Conservation (phyloP, 768 basidiomycete genomes). For the Lyophyllum shimeji region DNA sequence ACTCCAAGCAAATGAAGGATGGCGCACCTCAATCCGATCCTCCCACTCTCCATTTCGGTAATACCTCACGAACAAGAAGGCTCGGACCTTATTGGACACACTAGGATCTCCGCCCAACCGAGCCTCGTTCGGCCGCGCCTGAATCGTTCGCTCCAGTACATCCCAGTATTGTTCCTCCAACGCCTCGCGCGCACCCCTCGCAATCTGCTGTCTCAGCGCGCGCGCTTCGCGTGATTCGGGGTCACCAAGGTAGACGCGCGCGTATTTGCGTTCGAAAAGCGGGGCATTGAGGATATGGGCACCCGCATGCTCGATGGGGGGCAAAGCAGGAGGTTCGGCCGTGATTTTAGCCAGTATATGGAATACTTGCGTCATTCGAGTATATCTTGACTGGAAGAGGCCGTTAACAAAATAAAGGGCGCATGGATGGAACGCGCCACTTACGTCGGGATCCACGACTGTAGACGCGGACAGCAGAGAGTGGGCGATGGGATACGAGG, state of each 20-base stretch:
- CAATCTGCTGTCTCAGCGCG: constrained; percentile 69
- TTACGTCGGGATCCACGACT: constrained; percentile 57
- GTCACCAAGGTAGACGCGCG: constrained; percentile 72
- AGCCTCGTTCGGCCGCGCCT: constrained; percentile 81
- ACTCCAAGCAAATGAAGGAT: background rate
- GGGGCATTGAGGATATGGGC: constrained; percentile 84
- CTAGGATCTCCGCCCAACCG: constrained; percentile 90
- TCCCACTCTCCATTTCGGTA: constrained; percentile 85
- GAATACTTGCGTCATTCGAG: constrained; percentile 69
- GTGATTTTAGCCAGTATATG: constrained; percentile 78
- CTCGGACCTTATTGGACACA: constrained; percentile 84
- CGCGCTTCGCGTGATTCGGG: constrained; percentile 64
- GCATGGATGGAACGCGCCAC: constrained; percentile 22
- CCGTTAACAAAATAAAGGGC: background rate
- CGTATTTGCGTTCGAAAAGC: constrained; percentile 79
- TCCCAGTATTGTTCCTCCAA: constrained; percentile 91
- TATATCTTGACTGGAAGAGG: constrained; percentile 41
- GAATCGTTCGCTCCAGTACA: constrained; percentile 78
- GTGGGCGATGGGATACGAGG: constrained; percentile 76
- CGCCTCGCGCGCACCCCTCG: constrained; percentile 73
- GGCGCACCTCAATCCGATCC: constrained; percentile 78
- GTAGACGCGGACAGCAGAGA: constrained; percentile 67
- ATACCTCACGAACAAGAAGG: constrained; percentile 80
- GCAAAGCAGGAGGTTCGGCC: constrained; percentile 69
- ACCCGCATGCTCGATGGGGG: constrained; percentile 74